Base-by-base conservation (phyloP, 2,329 filamentous ascomycete species). In the Fusarium sororula region DNA sequence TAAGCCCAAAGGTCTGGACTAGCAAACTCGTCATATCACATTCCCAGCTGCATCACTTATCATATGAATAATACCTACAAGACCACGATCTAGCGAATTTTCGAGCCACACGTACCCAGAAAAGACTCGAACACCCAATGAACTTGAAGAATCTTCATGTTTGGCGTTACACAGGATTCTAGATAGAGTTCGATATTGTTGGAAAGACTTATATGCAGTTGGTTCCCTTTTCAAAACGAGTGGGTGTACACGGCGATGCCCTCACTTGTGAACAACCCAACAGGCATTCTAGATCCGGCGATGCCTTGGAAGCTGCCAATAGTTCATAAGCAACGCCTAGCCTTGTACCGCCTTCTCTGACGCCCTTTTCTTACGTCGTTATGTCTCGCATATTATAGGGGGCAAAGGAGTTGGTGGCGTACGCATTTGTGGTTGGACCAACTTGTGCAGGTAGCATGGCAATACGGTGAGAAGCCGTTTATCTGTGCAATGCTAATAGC, bases 361-460 rank as follows among this genome's bases (percentile, higher is more conserved):
- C 35, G 32, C 24, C 32, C 20, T n/a, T 30, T 59, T 24, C 24
- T 30, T 38, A 22, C 11, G n/a, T 24, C 26, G 11, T 24, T 18
- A 28, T 50, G 30, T 42, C 28, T 50, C 35, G 32, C 22, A 30
- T 39, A 6, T 20, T 26, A 26, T n/a, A 44, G 35, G 28, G 24
- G 28, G 28, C 51, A 28, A 35, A 48, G 17, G 10, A 32, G 53
- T 66, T 70, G 59, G 59, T 70, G 67, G 67, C 67, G 42, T 66
- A n/a, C 26, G 15, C 20, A 26, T 22, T 63, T 48, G 51, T 4
- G 50, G 28, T 18, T 42, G 26, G 64, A 26, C n/a, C 20, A 50
- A n/a, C 32, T 44, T 20, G 15, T 35, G 37, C n/a, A 14, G 38
- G 41, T 39, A 18, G n/a, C 26, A 63, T 13, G 30, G 42, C 18